Evolutionary conservation across 1,284 basidiomycete genomes (phyloP), one percentile per base, ranked within the genome.

Genomic region (Trametes versicolor): DNA sequence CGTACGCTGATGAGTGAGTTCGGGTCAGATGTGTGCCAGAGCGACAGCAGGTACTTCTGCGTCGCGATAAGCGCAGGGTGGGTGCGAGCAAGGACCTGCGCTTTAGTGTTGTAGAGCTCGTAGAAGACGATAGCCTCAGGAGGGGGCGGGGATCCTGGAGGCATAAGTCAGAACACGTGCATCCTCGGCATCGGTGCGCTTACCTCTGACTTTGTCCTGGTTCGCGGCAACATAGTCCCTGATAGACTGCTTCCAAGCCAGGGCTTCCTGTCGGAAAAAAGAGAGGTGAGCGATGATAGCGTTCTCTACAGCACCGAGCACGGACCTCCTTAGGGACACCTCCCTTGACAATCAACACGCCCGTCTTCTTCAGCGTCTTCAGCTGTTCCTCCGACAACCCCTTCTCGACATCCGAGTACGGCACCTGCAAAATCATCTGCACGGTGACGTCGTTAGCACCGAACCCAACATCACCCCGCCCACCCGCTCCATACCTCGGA

Each of bases 61-160:
- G 87, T 84, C 8, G 76, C 71, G 43, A 89, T 77, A 3, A 89
- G 69, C 12, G 78, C 78, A 0, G 82, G 81, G 68, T 90, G 87
- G 0, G 85, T 85, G 34, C 88, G 85, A 0, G 86, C 87, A 13
- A 71, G 69, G 0, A 87, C 82, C 75, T 92, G 90, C 8, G 85
- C 72, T 63, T 80, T 83, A 4, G 88, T 85, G 77, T 92, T 86
- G 77, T 93, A 93, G 4, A 93, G 72, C 71, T 93, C 91, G 71
- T 85, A 93, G 21, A 87, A 89, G 75, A 92, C 90, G 60, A 91
- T 87, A 68, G 92, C 83, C 53, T 87, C 82, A 1, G 80, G 76
- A 0, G 92, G 92, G 70, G 87, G 76, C 0, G 92, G 92, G 70
- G 87, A 90, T 1, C 91, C 91, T 87, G 63, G 10, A 21, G 13